Conservation (phyloP, 2,329 filamentous ascomycete species). For the Aspergillus sp. region DNA sequence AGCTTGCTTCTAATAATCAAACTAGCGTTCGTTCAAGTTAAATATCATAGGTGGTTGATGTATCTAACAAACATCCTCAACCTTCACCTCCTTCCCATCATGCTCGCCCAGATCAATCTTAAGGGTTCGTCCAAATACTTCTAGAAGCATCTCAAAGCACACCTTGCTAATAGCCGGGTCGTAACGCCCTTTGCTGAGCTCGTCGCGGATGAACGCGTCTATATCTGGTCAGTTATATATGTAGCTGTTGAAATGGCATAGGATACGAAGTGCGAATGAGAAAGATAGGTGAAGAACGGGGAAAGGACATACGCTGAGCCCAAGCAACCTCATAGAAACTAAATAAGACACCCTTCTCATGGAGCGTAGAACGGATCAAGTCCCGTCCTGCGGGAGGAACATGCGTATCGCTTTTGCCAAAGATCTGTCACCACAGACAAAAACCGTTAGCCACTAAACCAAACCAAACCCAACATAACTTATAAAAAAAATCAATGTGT, state of each 20-base stretch:
- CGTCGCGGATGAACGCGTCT: constrained; percentile 90
- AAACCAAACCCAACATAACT: not conserved
- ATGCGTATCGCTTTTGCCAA: constrained; percentile 87
- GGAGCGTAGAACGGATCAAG: constrained; percentile 76
- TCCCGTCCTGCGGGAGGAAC: constrained; percentile 81
- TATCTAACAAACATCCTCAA: constrained; percentile 70
- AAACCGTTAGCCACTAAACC: not conserved
- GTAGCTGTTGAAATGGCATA: no score
- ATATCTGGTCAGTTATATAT: constrained; percentile 7
- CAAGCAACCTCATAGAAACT: constrained; percentile 89
- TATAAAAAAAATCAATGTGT: no score
- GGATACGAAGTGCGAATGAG: no score
- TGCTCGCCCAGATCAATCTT: constrained; percentile 74
- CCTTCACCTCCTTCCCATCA: constrained; percentile 59
- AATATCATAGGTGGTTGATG: no score
- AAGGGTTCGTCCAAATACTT: constrained; percentile 76
- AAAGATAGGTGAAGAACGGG: not conserved
- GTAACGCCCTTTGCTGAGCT: constrained; percentile 89
- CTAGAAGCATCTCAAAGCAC: constrained; percentile 86
- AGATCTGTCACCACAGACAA: constrained; percentile 68
- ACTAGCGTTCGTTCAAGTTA: no score
- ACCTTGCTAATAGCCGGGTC: constrained; percentile 83
- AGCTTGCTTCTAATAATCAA: no score
- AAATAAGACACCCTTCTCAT: constrained; percentile 71
- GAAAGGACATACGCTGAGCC: constrained; percentile 67